Evolutionary conservation across 805 yeast genomes (phyloP).

Genomic region (Starmerella apis): DNA sequence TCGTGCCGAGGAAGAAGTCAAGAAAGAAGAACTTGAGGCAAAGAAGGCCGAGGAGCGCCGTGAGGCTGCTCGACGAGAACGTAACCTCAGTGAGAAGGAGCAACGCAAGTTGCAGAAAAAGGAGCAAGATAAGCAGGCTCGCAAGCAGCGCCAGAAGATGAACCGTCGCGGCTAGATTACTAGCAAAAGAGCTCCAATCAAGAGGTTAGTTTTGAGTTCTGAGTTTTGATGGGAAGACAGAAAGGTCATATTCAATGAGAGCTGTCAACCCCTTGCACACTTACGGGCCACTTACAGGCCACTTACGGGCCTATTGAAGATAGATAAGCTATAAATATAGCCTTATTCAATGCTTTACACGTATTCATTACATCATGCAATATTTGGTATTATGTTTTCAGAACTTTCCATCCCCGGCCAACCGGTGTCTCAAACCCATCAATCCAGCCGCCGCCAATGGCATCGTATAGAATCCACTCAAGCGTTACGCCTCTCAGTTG

Average conservation of each 20-base stretch:
- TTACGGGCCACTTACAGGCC: no score
- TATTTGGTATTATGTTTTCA: constrained; percentile 34
- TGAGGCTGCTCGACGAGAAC: constrained; percentile 56
- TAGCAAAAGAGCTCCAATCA: no score
- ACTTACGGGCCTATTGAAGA: no score
- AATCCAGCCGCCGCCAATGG: constrained; percentile 44
- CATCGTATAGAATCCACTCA: constrained; percentile 46
- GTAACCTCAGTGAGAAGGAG: constrained; percentile 60
- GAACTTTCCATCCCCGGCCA: constrained; percentile 50
- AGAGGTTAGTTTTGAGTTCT: neutral
- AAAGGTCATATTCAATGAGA: no score
- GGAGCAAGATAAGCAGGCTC: constrained; percentile 69
- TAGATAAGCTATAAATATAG: no score
- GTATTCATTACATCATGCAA: neutral
- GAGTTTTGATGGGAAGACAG: no score
- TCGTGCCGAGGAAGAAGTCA: constrained; percentile 54
- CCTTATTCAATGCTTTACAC: no score
- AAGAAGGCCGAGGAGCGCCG: constrained; percentile 45
- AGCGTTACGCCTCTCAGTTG: constrained; percentile 44
- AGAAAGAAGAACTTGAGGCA: constrained; percentile 57
- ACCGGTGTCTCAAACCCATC: constrained; percentile 52
- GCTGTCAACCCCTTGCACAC: no score
- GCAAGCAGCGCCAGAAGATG: constrained; percentile 40
- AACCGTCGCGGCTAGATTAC: constrained; percentile 1
- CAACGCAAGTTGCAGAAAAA: constrained; percentile 69